Evolutionary conservation across 202 grass and related monocot genomes (phyloP).

Genomic region (Elaeis oleifera): DNA sequence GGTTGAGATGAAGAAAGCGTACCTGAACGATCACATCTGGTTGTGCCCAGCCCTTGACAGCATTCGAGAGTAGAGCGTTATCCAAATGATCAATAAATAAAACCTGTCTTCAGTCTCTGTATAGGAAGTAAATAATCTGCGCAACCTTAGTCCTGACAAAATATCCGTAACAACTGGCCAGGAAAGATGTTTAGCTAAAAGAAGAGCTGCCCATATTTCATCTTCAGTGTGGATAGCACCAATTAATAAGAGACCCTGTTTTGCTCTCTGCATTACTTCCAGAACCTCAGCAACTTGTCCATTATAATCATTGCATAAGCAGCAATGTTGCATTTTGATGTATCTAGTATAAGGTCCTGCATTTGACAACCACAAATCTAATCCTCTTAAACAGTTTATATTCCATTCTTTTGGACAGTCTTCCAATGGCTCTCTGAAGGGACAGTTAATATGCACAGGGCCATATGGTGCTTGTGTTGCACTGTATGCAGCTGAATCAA

Average conservation of each 20-base stretch:
- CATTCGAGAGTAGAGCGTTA: conserved; percentile 71
- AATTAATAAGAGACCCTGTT: conserved; percentile 68
- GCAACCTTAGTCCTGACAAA: conserved; percentile 70
- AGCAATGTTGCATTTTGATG: conserved; percentile 41
- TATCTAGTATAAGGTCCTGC: conserved; percentile 73
- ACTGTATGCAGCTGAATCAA: conserved; percentile 73
- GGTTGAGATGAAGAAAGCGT: not conserved
- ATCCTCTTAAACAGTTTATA: conserved; percentile 61
- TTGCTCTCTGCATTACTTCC: conserved; percentile 51
- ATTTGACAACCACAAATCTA: conserved; percentile 64
- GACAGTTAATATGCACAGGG: conserved; percentile 87
- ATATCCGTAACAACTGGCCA: conserved; percentile 90
- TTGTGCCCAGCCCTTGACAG: conserved; percentile 54
- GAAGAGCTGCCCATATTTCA: conserved; percentile 64
- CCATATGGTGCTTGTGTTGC: conserved; percentile 70
- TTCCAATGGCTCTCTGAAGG: conserved; percentile 75
- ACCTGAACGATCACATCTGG: conserved; percentile 92
- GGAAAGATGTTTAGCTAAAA: conserved; percentile 70
- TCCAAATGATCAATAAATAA: conserved; percentile 72
- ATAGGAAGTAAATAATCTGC: conserved; percentile 50
- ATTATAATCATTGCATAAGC: conserved; percentile 31
- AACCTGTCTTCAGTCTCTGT: conserved; percentile 30
- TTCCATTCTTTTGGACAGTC: conserved; percentile 50
- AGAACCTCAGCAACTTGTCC: conserved; percentile 48
- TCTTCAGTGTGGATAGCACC: conserved; percentile 64